Percentiles rank a stretch among this genome's conserved stretches.
Conservation (phyloP, 164 flowering plant species). For the Buxus sempervirens region DNA sequence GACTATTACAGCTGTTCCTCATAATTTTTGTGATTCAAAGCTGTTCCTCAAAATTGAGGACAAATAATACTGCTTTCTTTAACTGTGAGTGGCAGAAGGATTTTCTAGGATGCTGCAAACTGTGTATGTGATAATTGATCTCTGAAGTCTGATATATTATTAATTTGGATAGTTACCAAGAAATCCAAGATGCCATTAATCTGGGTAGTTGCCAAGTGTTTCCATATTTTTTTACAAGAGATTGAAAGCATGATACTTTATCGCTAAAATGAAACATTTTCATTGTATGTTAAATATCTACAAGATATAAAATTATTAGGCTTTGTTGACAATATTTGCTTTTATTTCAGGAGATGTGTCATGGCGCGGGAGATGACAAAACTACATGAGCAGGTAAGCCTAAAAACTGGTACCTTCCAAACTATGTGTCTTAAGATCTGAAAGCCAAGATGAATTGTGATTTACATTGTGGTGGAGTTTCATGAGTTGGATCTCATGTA, state of each 20-base stretch:
- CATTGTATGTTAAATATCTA: no score
- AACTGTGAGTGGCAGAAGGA: neutral
- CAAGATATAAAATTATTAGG: no score
- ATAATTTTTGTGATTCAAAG: no score
- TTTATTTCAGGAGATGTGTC: slow-evolving; percentile 72
- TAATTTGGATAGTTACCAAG: no score
- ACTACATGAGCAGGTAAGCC: slow-evolving; percentile 82
- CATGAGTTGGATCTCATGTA: neutral
- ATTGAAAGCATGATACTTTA: no score
- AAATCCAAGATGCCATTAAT: no score
- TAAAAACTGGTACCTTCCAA: neutral
- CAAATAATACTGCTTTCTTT: neutral
- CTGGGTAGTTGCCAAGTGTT: no score
- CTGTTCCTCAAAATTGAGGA: neutral
- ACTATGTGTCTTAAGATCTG: neutral
- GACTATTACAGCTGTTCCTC: neutral
- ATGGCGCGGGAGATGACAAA: slow-evolving; percentile 93
- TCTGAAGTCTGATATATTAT: neutral
- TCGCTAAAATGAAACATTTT: no score
- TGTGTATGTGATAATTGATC: neutral
- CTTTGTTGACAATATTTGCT: neutral
- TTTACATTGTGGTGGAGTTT: neutral
- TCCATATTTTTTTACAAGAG: no score
- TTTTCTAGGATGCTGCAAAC: neutral
- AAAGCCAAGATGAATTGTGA: neutral